A percentile compares a stretch with the other conserved stretches of the same genome.
Conservation (phyloP, 768 basidiomycete species). For the Gymnopilus dilepis region DNA sequence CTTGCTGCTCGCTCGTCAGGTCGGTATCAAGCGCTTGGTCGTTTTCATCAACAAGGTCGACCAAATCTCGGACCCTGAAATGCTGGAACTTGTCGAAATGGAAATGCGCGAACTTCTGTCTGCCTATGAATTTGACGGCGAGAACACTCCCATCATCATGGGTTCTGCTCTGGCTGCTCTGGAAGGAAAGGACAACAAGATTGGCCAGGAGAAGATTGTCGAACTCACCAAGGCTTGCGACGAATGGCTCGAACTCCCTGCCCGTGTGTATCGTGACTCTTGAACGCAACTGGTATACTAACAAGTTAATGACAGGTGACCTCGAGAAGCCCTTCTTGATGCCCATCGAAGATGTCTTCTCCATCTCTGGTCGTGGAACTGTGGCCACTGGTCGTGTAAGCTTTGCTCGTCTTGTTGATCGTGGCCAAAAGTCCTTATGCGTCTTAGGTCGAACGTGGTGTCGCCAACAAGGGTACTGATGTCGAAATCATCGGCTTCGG, state of each 20-base stretch:
- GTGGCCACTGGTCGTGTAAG: conserved; percentile 92
- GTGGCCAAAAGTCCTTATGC: neutral
- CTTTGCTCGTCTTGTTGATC: neutral
- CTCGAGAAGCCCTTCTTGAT: conserved; percentile 98
- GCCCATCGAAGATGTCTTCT: conserved; percentile 96
- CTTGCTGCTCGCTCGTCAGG: conserved; percentile 95
- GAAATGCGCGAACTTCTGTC: conserved; percentile 97
- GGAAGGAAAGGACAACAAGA: conserved; percentile 81
- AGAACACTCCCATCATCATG: conserved; percentile 97
- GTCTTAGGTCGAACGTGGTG: conserved; percentile 85
- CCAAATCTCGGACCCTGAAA: conserved; percentile 94
- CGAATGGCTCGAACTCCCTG: conserved; percentile 92
- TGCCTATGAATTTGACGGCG: conserved; percentile 95
- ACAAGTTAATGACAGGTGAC: conserved; percentile 61
- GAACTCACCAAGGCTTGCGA: conserved; percentile 90
- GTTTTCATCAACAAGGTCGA: conserved; percentile 99
- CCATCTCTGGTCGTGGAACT: conserved; percentile 97
- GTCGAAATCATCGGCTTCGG: conserved; percentile 93
- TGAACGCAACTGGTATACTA: neutral
- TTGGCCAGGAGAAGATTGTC: conserved; percentile 79
- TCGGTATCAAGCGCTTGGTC: conserved; percentile 95
- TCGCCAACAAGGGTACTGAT: conserved; percentile 89
- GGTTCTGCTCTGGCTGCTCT: conserved; percentile 96
- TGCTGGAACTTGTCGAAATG: conserved; percentile 99
- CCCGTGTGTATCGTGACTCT: conserved; percentile 55